Evolutionary conservation across 108 stramenopile genomes (phyloP).

Genomic region (Nannochloropsis granulata): DNA sequence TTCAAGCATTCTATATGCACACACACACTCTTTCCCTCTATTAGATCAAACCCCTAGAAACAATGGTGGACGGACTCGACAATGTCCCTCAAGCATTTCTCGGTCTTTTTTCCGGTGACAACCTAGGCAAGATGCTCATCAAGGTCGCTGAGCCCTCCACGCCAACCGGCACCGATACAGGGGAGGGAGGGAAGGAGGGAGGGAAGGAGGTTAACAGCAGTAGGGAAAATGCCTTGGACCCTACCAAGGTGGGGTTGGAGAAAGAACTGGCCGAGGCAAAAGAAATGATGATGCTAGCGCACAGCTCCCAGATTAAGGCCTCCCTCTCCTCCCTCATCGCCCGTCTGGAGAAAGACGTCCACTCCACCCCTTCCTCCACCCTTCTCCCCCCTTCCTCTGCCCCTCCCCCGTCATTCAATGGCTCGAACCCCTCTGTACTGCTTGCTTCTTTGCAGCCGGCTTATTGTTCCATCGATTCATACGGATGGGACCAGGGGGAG

Average conservation of each 20-base stretch:
- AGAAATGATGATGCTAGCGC: background rate
- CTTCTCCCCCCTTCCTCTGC: background rate
- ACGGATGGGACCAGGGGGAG: constrained; percentile 38
- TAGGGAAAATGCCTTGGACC: background rate
- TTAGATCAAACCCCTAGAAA: background rate
- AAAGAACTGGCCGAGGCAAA: background rate
- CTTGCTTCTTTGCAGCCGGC: background rate
- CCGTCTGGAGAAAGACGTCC: background rate
- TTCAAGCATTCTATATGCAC: no score
- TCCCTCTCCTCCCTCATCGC: background rate
- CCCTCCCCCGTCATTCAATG: background rate
- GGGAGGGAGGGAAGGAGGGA: background rate
- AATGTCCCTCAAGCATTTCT: background rate
- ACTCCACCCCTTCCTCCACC: background rate
- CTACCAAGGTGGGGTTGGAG: background rate
- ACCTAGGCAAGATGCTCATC: background rate
- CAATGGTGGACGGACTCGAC: background rate
- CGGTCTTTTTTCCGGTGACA: background rate
- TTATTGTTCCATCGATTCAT: constrained; percentile 20
- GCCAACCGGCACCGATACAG: background rate
- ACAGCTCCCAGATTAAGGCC: background rate
- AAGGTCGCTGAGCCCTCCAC: background rate
- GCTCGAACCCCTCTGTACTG: background rate
- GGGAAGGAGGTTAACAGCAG: background rate
- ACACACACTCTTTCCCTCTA: no score